Evolutionary conservation across 441 rosid species (phyloP), one percentile per base, ranked within the genome.

Genomic region (Dalechampia spathulata): DNA sequence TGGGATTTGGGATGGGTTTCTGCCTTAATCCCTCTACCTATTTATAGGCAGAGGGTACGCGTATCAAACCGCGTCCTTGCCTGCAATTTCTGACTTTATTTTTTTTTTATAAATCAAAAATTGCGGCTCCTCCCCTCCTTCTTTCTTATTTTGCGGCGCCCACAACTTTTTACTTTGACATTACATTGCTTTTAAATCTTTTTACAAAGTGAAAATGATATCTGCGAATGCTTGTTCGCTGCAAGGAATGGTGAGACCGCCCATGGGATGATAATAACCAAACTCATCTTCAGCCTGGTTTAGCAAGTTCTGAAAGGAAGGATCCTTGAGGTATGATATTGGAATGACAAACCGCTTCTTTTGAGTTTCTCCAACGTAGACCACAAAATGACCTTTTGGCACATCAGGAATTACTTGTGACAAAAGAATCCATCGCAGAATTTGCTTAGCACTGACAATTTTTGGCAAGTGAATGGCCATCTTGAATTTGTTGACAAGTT

Each of bases 161-260:
- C n/a, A n/a, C n/a, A n/a, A n/a, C n/a, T n/a, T n/a, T n/a, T n/a
- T n/a, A n/a, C n/a, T n/a, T n/a, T n/a, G n/a, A n/a, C n/a, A n/a
- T n/a, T n/a, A n/a, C n/a, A n/a, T n/a, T n/a, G n/a, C n/a, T n/a
- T n/a, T n/a, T n/a, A n/a, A n/a, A n/a, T n/a, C n/a, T n/a, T n/a
- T 20, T 14, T 43, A 43, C 13, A 43, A 43, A 21, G 39, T 27
- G 41, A 38, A 42, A 27, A 53, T 50, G 50, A 80, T 61, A 58
- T 66, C 39, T 28, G 67, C 44, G 72, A 87, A 87, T 34, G 66
- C 78, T 9, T 76, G 71, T 69, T 84, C 96, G 57, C 81, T 85
- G 53, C 96, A 87, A 19, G 92, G 96, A 52, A 84, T 79, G 4
- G 81, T 84, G 59, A 87, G 75, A 27, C 96, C 96, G 81, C 83